Evolutionary conservation across 768 basidiomycete genomes (phyloP).

Genomic region (Boletus fagicola): DNA sequence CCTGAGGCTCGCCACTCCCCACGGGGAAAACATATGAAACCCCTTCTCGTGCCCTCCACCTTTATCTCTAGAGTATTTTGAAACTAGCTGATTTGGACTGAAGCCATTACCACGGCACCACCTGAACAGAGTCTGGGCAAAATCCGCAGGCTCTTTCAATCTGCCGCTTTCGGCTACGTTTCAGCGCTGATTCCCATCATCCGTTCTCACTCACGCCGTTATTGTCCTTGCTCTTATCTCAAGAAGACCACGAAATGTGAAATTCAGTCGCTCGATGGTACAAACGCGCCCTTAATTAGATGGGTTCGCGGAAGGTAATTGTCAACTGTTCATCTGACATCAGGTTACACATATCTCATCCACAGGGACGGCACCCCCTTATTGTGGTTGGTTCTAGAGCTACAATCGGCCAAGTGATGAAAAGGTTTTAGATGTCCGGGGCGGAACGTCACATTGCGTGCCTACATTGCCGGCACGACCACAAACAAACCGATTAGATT

Average conservation of each 20-base stretch:
- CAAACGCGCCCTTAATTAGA: constrained; percentile 4
- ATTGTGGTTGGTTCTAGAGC: constrained; percentile 6
- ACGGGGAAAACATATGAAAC: background rate
- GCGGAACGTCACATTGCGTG: constrained; percentile 19
- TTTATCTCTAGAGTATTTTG: constrained; percentile 1
- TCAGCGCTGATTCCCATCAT: constrained; percentile 6
- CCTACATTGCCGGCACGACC: constrained; percentile 4
- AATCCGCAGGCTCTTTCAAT: constrained; percentile 15
- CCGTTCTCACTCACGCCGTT: constrained; percentile 5
- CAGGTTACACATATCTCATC: constrained; percentile 4
- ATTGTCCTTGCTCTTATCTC: constrained; percentile 5
- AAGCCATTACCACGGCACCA: constrained; percentile 1
- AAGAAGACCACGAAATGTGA: background rate
- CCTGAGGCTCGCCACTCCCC: background rate
- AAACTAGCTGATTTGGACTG: background rate
- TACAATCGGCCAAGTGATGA: constrained; percentile 8
- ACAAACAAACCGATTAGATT: constrained; percentile 5
- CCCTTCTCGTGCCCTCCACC: background rate
- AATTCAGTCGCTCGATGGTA: constrained; percentile 5
- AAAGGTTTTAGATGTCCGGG: background rate
- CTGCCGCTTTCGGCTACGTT: constrained; percentile 19
- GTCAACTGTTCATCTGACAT: constrained; percentile 2
- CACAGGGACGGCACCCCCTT: background rate
- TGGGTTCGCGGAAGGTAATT: constrained; percentile 3
- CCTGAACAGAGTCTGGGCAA: constrained; percentile 2